A percentile compares a stretch with the other conserved stretches of the same genome.
These are phyloP conservation scores for Quaeritorhiza haematococci DNA, from an alignment of 371 early-diverging fungal species.

Conservation along the genomic window DNA sequence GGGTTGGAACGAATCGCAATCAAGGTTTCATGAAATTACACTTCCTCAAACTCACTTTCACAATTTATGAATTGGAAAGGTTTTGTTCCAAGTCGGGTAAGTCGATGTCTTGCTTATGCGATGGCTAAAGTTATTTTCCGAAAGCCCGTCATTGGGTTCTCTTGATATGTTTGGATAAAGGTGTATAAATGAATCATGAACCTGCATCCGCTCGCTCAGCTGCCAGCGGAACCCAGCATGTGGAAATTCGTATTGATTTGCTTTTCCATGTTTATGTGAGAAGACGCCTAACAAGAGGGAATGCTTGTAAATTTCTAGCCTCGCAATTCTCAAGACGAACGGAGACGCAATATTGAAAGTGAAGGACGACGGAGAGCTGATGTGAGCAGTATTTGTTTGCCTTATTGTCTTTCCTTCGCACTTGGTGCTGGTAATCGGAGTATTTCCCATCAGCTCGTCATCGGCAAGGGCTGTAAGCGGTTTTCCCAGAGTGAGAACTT, in stretches of 20 bases:
- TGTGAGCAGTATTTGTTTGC: conserved; percentile 47
- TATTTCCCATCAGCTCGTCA: conserved; percentile 1
- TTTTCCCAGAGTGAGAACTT: conserved; percentile 6
- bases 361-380: conserved; percentile 88
- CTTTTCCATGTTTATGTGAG: too few species aligned
- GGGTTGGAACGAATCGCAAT: too few species aligned
- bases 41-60: neutral
- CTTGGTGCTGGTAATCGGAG: neutral
- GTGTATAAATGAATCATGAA: neutral
- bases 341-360: conserved; percentile 79
- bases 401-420: too few species aligned
- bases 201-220: neutral
- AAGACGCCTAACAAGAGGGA: too few species aligned
- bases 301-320: conserved; percentile 14
- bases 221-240: too few species aligned
- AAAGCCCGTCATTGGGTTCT: too few species aligned
- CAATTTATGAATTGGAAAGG: conserved; percentile 7
- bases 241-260: too few species aligned
- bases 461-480: neutral
- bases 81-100: conserved; percentile 84
- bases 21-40: neutral
- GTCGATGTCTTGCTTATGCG: conserved; percentile 5
- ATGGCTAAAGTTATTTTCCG: too few species aligned
- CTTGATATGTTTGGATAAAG: neutral
- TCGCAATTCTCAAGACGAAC: conserved; percentile 88